These are phyloP conservation scores for Xylaria arbuscula DNA, from an alignment of 2,329 filamentous ascomycete species.

Conservation along the genomic window DNA sequence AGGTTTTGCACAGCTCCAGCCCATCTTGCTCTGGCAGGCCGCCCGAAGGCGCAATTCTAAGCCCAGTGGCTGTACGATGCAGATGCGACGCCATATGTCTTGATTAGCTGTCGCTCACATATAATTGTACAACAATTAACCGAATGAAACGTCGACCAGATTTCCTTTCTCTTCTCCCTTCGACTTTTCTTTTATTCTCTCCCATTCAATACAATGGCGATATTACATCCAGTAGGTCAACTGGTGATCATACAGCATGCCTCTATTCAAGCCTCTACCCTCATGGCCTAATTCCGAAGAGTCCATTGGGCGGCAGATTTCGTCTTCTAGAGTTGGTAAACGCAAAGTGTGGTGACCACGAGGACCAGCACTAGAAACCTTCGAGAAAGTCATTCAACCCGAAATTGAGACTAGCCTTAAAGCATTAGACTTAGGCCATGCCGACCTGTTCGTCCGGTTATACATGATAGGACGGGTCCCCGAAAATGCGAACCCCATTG, in stretches of 20 bases:
- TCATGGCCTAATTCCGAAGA: slow-evolving; percentile 23
- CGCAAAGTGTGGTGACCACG: slow-evolving; percentile 27
- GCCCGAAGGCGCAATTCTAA: slow-evolving; percentile 8
- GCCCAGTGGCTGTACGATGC: slow-evolving; percentile 21
- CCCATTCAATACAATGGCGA: too few relatives aligned
- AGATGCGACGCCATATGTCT: not conserved
- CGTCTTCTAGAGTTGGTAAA: slow-evolving; percentile 13
- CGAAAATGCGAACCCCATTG: slow-evolving; percentile 29
- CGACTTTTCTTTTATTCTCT: too few relatives aligned
- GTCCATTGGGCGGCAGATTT: slow-evolving; percentile 27
- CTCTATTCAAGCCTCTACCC: slow-evolving; percentile 18
- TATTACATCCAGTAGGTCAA: too few relatives aligned
- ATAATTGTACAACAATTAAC: not conserved
- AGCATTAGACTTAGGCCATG: slow-evolving; percentile 14
- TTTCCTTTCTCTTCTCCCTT: not conserved
- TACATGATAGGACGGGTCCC: slow-evolving; percentile 33
- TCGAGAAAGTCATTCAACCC: slow-evolving; percentile 26
- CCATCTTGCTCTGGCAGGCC: too few relatives aligned
- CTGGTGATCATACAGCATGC: slow-evolving; percentile 11
- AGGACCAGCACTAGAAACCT: slow-evolving; percentile 27
- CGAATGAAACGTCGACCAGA: not conserved
- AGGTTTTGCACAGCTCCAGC: not conserved
- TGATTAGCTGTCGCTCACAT: not conserved
- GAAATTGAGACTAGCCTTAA: slow-evolving; percentile 19
- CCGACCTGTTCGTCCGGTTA: slow-evolving; percentile 29